phyloP scores from a whole-genome alignment of 2,329 filamentous ascomycete species.

The Nannizziopsis arthrosporioides region DNA sequence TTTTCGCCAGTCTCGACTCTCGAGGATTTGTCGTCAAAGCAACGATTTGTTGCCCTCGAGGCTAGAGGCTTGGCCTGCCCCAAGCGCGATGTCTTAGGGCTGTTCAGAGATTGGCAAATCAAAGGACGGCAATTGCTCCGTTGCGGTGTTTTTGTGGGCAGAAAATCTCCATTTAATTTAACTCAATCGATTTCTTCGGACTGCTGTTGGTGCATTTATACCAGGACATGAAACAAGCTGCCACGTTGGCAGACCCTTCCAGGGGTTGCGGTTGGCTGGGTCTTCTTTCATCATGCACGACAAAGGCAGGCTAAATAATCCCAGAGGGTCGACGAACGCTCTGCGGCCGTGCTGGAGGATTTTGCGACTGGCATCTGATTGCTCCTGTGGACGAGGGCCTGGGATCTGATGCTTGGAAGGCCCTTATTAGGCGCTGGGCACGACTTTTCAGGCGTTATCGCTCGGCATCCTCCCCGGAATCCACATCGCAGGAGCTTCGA shows the following conservation, averaged over 20 bases:
- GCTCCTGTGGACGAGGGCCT: too few relatives aligned
- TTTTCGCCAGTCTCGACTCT: too few relatives aligned
- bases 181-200: background rate
- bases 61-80: background rate
- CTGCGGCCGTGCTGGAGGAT: background rate
- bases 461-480: too few relatives aligned
- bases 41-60: background rate
- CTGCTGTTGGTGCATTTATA: background rate
- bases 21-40: too few relatives aligned
- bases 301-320: background rate
- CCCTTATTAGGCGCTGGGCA: too few relatives aligned
- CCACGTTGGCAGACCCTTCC: slow-evolving; percentile 5
- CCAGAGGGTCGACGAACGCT: background rate
- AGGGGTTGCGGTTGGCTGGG: slow-evolving; percentile 1
- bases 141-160: background rate
- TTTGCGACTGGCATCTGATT: background rate
- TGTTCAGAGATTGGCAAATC: background rate
- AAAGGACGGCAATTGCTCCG: background rate
- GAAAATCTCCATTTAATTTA: background rate
- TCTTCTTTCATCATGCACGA: background rate
- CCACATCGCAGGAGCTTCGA: too few relatives aligned
- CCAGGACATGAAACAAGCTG: slow-evolving; percentile 7
- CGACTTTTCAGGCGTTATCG: too few relatives aligned
- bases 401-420: too few relatives aligned
- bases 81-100: background rate